Percentiles rank a stretch among this genome's conserved stretches.
These are phyloP conservation scores for Fusarium mangiferae DNA, from an alignment of 2,329 filamentous ascomycete genomes.

Conservation along the genomic window DNA sequence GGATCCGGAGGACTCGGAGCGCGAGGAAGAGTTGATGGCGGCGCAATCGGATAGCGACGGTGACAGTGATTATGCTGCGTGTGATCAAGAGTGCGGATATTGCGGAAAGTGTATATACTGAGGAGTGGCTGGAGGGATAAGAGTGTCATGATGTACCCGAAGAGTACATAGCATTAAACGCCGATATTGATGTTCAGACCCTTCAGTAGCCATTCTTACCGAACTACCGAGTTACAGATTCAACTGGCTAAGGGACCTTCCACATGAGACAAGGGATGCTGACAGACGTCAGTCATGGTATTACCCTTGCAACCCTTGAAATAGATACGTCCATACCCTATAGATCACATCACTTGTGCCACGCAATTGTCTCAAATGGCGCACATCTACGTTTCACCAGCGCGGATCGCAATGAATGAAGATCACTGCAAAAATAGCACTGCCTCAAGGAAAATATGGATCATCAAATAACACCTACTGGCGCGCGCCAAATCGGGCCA, in stretches of 20 bases:
- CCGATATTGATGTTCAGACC: background rate
- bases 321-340: constrained; percentile 11
- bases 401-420: constrained; percentile 32
- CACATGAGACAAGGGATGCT: constrained; percentile 19
- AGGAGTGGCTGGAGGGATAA: background rate
- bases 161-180: background rate
- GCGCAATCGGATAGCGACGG: constrained; percentile 22
- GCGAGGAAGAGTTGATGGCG: constrained; percentile 7
- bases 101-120: constrained; percentile 41
- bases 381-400: constrained; percentile 29
- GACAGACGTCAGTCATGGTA: background rate
- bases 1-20: background rate
- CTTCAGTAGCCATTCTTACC: background rate
- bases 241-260: background rate
- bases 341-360: constrained; percentile 22
- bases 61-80: constrained; percentile 39
- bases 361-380: constrained; percentile 36
- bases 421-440: constrained; percentile 6
- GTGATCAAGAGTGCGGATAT: constrained; percentile 45
- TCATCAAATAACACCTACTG: constrained; percentile 5
- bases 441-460: constrained; percentile 21
- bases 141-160: background rate
- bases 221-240: background rate
- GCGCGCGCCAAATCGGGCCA: constrained; percentile 14
- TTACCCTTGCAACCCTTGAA: constrained; percentile 16